A percentile compares a stretch with the other conserved stretches of the same genome.
Conservation (phyloP, 129 eudicot genomes). For the Cynara cardunculus region DNA sequence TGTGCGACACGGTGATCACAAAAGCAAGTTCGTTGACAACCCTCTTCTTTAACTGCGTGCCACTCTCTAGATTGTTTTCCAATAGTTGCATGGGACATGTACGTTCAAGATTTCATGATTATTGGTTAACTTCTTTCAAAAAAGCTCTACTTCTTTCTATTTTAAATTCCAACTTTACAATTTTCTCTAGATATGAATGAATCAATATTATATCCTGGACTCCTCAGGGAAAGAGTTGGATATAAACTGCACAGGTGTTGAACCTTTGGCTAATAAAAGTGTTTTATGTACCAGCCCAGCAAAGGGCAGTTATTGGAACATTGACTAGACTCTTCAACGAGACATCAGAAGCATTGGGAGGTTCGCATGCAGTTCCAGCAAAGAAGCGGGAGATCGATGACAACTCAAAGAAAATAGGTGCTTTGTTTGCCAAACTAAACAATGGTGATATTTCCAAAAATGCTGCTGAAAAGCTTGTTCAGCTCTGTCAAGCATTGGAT, state of each 20-base stretch:
- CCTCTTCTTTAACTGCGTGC: no score
- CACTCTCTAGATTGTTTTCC: no score
- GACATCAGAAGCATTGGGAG: conserved; percentile 85
- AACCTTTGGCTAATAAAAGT: background rate
- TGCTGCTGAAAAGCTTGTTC: conserved; percentile 78
- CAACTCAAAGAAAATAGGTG: conserved; percentile 79
- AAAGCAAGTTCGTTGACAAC: no score
- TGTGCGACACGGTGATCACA: no score
- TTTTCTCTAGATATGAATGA: no score
- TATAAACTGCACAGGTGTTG: background rate
- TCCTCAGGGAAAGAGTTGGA: no score
- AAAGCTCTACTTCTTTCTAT: no score
- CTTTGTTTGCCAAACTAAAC: conserved; percentile 65
- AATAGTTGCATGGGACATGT: no score
- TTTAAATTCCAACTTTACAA: no score
- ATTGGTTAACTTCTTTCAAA: no score
- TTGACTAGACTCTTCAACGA: conserved; percentile 76
- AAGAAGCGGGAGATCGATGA: conserved; percentile 84
- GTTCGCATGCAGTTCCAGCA: conserved; percentile 58
- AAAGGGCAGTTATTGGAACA: conserved; percentile 67
- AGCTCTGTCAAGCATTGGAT: conserved; percentile 74
- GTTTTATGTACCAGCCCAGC: conserved; percentile 44
- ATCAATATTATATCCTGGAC: no score
- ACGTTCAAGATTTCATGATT: no score
- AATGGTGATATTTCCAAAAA: conserved; percentile 67